Percentiles rank a stretch among this genome's conserved stretches.
These are phyloP conservation scores for Oropetium thomaeum DNA, from an alignment of 176 grass and related monocot genomes.

Conservation along the genomic window DNA sequence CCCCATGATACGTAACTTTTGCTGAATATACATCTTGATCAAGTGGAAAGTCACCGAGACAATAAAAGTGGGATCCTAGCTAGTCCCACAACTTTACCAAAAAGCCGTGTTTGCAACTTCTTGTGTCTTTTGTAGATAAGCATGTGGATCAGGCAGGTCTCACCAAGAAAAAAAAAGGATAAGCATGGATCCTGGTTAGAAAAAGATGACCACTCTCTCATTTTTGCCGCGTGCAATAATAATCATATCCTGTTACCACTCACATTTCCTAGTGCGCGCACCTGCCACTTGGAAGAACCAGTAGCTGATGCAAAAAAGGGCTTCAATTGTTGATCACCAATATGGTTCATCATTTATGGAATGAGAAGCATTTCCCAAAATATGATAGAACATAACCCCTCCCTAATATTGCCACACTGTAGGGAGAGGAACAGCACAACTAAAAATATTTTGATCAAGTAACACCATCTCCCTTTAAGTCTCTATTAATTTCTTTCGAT, in stretches of 20 bases:
- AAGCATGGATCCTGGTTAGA: conserved; percentile 23
- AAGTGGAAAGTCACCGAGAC: conserved; percentile 19
- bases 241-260: conserved; percentile 29
- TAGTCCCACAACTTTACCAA: conserved; percentile 29
- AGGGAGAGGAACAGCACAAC: background rate
- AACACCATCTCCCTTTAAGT: no score
- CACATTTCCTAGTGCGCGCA: conserved; percentile 31
- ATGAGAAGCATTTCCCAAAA: background rate
- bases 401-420: background rate
- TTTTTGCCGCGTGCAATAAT: conserved; percentile 13
- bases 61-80: conserved; percentile 19
- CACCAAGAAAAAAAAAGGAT: no score
- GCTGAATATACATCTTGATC: conserved; percentile 28
- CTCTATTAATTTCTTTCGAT: no score
- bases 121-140: conserved; percentile 25
- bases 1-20: background rate
- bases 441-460: no score
- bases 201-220: background rate
- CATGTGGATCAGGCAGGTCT: no score
- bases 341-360: background rate
- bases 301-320: background rate
- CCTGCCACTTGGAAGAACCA: background rate
- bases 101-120: conserved; percentile 20
- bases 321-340: background rate
- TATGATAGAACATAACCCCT: conserved; percentile 18